Conservation (phyloP, 306 rosid species). For the Dicorynia guianensis region DNA sequence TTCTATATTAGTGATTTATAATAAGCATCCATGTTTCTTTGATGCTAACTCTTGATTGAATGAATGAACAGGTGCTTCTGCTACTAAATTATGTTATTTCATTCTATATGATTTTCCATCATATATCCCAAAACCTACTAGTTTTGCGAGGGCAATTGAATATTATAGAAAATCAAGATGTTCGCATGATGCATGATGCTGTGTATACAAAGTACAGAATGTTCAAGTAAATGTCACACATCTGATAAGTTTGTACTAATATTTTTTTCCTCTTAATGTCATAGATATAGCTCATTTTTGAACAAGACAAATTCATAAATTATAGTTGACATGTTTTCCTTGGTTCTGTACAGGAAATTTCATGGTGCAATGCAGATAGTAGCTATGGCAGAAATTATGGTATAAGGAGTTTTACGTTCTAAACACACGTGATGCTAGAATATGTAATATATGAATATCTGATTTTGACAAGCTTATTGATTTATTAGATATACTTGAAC, state of each 20-base stretch:
- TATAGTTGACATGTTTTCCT: conserved; percentile 31
- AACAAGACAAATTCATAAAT: conserved; percentile 32
- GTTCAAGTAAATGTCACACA: conserved; percentile 72
- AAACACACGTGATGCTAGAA: not conserved
- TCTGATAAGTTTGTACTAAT: conserved; percentile 12
- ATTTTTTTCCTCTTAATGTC: conserved; percentile 9
- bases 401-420: conserved; percentile 46
- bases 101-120: conserved; percentile 86
- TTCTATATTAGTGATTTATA: not conserved
- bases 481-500: conserved; percentile 79
- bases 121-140: conserved; percentile 80
- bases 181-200: conserved; percentile 82
- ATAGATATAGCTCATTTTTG: not conserved
- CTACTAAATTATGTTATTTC: conserved; percentile 76
- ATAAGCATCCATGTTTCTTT: conserved; percentile 18
- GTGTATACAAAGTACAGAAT: conserved; percentile 81
- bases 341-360: conserved; percentile 69
- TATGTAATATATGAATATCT: not conserved
- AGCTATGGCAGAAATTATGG: conserved; percentile 89
- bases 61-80: conserved; percentile 76
- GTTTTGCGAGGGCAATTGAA: conserved; percentile 77
- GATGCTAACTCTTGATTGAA: conserved; percentile 41
- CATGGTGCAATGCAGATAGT: conserved; percentile 97
- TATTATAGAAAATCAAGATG: conserved; percentile 75
- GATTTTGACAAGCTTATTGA: conserved; percentile 31